phyloP scores from a whole-genome alignment of 441 rosid genomes.

The Gossypium schwendimanii region DNA sequence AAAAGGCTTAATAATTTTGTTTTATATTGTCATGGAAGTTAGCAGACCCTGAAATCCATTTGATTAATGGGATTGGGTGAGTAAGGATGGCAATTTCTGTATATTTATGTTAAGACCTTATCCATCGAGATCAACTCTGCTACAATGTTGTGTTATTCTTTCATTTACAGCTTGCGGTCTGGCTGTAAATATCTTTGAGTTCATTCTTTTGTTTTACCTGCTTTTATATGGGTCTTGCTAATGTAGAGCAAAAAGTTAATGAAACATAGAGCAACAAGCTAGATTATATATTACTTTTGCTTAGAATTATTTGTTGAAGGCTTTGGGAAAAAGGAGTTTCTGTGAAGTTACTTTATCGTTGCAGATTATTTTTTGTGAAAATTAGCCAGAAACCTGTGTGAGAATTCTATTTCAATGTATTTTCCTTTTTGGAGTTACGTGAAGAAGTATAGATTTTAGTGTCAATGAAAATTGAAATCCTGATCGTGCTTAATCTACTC shows the following conservation, averaged over 20 bases:
- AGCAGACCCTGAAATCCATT: background rate
- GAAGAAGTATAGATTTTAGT: background rate
- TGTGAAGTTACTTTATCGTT: background rate
- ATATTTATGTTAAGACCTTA: background rate
- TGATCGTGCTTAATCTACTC: constrained; percentile 9
- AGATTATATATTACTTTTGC: background rate
- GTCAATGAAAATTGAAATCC: background rate
- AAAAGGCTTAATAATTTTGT: background rate
- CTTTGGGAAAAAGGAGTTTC: background rate
- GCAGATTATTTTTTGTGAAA: background rate
- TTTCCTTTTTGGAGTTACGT: background rate
- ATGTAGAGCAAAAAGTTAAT: background rate
- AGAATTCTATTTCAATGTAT: background rate
- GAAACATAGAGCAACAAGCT: background rate
- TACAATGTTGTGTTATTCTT: background rate
- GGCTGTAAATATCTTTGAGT: background rate
- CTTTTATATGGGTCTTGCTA: background rate
- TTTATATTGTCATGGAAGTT: background rate
- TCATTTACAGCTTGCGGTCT: background rate
- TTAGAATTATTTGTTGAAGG: background rate
- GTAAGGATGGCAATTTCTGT: background rate
- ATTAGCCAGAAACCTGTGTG: background rate
- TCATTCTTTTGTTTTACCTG: background rate
- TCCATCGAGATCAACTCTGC: background rate
- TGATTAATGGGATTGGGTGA: background rate